Base-by-base conservation (phyloP, 1,284 basidiomycete species). In the Ceratobasidium sp. region DNA sequence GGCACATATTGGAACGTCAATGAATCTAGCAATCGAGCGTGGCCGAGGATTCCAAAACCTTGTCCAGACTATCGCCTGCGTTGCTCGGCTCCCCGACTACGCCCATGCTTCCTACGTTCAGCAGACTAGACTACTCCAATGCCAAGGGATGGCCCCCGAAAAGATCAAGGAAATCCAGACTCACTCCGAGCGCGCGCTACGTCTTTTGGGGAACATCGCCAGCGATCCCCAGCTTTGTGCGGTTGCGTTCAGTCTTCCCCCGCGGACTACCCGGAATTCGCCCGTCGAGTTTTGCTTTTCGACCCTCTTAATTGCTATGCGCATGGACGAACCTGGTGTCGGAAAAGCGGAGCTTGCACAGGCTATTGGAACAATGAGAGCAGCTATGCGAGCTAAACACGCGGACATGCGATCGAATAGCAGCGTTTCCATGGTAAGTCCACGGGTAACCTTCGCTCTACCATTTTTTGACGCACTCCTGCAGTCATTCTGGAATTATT, bases 401-500 rank as follows among this genome's bases (percentile, higher is more conserved):
- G 37, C n/a, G n/a, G 68, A 71, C 14, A 59, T 71, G 68, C 68
- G 68, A 6, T 71, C 68, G 2, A 71, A 71, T 43, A 71, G 51
- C 22, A 58, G 43, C 9, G 68, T 71, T 8, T 29, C 68, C 19
- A 13, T 43, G 56, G 68, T 61, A 51, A 71, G 68, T 22, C 24
- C 19, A n/a, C 7, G 27, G 5, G 9, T 37, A n/a, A 49, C n/a
- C 4, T 3, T 11, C 48, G 29, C 43, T 61, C 19, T n/a, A 2
- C n/a, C 2, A 9, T 34, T 24, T 62, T 3, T n/a, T 43, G 5
- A 62, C 4, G 19, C 34, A 24, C 5, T 24, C 22, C 7, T 24
- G n/a, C 19, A 71, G 68, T 71, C 68, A n/a, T 71, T 71, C 27
- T 71, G 68, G 68, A 56, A 71, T n/a, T 71, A 71, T 43, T 27